Conservation (phyloP, 179 eudicot species). For the Camellia oleifera region DNA sequence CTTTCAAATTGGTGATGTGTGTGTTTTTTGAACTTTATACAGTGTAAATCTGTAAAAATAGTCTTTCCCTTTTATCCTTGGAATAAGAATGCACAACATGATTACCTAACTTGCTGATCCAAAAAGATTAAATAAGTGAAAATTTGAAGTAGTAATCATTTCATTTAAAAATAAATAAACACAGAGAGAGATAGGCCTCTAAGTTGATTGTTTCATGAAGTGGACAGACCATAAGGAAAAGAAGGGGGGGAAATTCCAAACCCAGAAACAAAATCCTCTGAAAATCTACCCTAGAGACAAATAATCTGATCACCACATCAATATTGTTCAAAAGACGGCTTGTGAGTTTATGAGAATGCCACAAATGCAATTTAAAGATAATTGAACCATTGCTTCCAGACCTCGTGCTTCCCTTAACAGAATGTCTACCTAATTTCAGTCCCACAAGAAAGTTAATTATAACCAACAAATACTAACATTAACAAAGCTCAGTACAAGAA, state of each 20-base stretch:
- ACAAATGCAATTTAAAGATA: not conserved
- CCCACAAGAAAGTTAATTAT: not conserved
- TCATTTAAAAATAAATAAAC: not conserved
- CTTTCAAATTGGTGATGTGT: not conserved
- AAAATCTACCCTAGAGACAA: not conserved
- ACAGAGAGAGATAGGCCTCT: not conserved
- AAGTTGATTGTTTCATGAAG: not conserved
- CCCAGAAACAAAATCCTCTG: not conserved
- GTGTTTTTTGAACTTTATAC: too few relatives aligned
- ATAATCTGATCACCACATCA: not conserved
- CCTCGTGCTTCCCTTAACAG: not conserved
- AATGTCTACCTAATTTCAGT: not conserved
- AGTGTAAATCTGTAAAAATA: not conserved
- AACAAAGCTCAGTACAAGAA: not conserved
- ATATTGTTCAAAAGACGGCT: not conserved
- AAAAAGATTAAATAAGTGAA: not conserved
- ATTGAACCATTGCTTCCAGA: not conserved
- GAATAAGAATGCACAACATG: too few relatives aligned
- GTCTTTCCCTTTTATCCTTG: too few relatives aligned
- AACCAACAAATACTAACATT: not conserved
- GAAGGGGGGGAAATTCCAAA: not conserved
- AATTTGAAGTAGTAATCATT: not conserved
- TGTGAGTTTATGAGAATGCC: not conserved
- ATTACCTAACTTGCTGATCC: too few relatives aligned
- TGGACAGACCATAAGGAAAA: not conserved